Base-by-base conservation (phyloP, 1,284 basidiomycete species). In the Ustanciosporium gigantosporum region DNA sequence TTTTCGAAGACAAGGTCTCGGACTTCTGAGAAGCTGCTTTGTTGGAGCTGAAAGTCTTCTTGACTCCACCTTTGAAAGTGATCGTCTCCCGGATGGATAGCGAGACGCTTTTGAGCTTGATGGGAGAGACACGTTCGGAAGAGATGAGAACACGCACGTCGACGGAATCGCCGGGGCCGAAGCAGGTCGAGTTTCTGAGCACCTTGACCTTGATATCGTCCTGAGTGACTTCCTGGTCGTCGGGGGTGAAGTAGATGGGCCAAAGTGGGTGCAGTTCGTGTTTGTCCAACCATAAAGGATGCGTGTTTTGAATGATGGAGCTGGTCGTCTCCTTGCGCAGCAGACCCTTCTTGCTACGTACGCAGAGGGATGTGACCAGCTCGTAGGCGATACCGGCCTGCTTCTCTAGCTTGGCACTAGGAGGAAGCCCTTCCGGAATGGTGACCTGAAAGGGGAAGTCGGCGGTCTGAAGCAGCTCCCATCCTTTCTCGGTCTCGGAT, bases 261-360 rank as follows among this genome's bases (percentile, higher is more conserved):
- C 74, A 76, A 9, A 65, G 60, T 9, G 73, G 72, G 47, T 76
- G 75, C 3, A 76, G 56, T 38, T 77, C 75, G 58, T 77, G 74
- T 56, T 77, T 77, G 42, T 73, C 72, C 25, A 77, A 56, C 44
- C 62, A 61, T 20, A 77, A 39, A 0, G 66, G 62, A 40, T 68
- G 68, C 5, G 58, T 66, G 35, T 67, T 66, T 25, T 74, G 61
- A 22, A 77, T 60, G 48, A 77, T 56, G 23, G 66, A 68, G 43
- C 56, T 60, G 21, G 57, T 57, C 1, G 43, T 48, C 37, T 68
- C 62, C 46, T 65, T 65, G 31, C 53, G 47, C 20, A 66, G 45
- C 13, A 76, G 34, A 19, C 70, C 68, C 34, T 66, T 72, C 20
- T 66, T 64, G 31, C 46, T 57, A 17, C 66, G 48, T 13, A 73